Base-by-base conservation (phyloP, 1,139 yeast genomes). In the Yamadazyma taylorii region DNA sequence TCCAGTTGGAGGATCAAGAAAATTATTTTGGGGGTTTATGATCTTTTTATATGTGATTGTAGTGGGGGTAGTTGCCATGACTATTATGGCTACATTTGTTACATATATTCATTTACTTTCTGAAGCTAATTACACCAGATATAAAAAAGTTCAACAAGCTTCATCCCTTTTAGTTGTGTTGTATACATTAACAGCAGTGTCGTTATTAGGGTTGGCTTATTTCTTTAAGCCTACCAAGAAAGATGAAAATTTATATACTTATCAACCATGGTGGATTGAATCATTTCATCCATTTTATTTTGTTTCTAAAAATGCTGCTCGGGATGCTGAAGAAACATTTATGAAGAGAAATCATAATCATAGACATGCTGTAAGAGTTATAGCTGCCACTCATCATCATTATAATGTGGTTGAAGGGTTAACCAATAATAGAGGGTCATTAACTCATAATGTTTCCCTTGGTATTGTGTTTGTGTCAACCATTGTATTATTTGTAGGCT, bases 231-330 rank as follows among this genome's bases (percentile, higher is more conserved):
- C 88, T 17, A 78, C 86, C 11, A 49, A 60, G 33, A 69, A 69
- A 43, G 83, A 80, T 53, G 76, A 72, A 49, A 60, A 64, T 34
- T 63, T 79, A 31, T 67, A 73, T 48, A 80, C 87, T 14, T 78
- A 78, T 54, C 92, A 84, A 58, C 87, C 94, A 26, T 81, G 83
- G 74, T 85, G 94, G 94, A 79, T 85, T 52, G 81, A 81, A 53
- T 73, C 79, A 2, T 81, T 82, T 50, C 54, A 63, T 13, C 71
- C 81, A 11, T 60, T 66, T 31, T 81, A 81, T 56, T 81, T 69
- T 56, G 80, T 78, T 16, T 66, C 66, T 46, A 69, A 66, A 30
- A 64, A 67, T 51, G 75, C 81, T 22, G 63, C 70, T 4, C 60
- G 55, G 33, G 59, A 60, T 29, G 84, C 83, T n/a, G 80, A 69